Conservation (phyloP, 1,284 basidiomycete species). For the Serendipita sp. region DNA sequence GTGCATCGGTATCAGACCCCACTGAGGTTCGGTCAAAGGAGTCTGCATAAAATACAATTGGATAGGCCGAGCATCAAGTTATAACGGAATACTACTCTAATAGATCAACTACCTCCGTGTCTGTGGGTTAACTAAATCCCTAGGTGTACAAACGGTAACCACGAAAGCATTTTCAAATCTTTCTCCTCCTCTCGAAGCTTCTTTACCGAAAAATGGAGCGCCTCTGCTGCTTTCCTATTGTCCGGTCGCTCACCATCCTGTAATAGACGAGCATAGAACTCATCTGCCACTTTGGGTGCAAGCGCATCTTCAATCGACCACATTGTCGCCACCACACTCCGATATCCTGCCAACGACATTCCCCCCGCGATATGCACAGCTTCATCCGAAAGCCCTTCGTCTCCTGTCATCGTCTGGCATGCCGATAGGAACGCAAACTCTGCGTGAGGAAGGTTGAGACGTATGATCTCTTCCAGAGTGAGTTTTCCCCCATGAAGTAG, state of each 20-base stretch:
- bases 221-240: too few relatives aligned
- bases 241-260: not conserved
- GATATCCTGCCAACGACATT: not conserved
- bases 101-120: too few relatives aligned
- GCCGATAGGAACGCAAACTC: not conserved
- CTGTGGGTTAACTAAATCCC: too few relatives aligned
- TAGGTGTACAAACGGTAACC: too few relatives aligned
- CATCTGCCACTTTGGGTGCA: slow-evolving; percentile 13
- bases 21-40: too few relatives aligned
- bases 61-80: too few relatives aligned
- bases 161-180: too few relatives aligned
- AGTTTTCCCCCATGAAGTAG: slow-evolving; percentile 16
- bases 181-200: too few relatives aligned
- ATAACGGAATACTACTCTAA: too few relatives aligned
- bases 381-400: not conserved
- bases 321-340: slow-evolving; percentile 1
- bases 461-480: slow-evolving; percentile 14
- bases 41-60: too few relatives aligned
- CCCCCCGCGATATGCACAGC: not conserved
- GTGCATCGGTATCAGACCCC: too few relatives aligned
- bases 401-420: not conserved
- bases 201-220: too few relatives aligned
- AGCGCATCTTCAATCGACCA: slow-evolving; percentile 14
- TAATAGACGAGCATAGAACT: slow-evolving; percentile 6
- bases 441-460: slow-evolving; percentile 8